These are phyloP conservation scores for Mollisiaceae sp. DNA, from an alignment of 2,329 filamentous ascomycete species.

Conservation along the genomic window DNA sequence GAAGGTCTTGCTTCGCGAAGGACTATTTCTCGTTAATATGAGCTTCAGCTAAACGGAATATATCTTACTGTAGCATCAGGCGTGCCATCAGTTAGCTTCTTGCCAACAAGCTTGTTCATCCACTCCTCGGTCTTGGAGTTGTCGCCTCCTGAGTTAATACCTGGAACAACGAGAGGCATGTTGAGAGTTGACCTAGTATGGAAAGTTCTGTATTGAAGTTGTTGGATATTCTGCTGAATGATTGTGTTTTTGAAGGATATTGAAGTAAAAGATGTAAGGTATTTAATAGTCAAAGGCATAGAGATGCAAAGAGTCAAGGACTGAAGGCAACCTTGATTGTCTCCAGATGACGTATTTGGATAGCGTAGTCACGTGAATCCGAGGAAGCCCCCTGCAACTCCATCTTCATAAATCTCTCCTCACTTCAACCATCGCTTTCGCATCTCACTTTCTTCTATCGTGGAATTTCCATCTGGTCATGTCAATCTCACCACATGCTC, in stretches of 20 bases:
- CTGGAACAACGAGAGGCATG: conserved; percentile 70
- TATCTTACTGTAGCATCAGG: conserved; percentile 58
- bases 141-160: conserved; percentile 51
- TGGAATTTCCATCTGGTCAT: neutral
- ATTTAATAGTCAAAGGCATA: neutral
- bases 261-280: neutral
- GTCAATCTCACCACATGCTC: conserved; percentile 5
- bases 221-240: conserved; percentile 10
- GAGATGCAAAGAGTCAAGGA: neutral
- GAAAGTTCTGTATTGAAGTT: conserved; percentile 26
- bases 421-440: conserved; percentile 2
- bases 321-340: conserved; percentile 14
- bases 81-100: conserved; percentile 59
- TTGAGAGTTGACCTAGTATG: conserved; percentile 42
- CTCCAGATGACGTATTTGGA: conserved; percentile 6
- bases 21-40: conserved; percentile 47
- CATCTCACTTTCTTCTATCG: neutral
- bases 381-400: neutral
- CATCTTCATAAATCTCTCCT: neutral
- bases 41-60: neutral
- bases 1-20: conserved; percentile 65
- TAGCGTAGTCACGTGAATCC: neutral
- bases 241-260: conserved; percentile 5
- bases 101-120: conserved; percentile 66
- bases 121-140: conserved; percentile 58